Percentiles rank a stretch among this genome's conserved stretches.
phyloP scores from a whole-genome alignment of 306 rosid species.

The Acacia crassicarpa region DNA sequence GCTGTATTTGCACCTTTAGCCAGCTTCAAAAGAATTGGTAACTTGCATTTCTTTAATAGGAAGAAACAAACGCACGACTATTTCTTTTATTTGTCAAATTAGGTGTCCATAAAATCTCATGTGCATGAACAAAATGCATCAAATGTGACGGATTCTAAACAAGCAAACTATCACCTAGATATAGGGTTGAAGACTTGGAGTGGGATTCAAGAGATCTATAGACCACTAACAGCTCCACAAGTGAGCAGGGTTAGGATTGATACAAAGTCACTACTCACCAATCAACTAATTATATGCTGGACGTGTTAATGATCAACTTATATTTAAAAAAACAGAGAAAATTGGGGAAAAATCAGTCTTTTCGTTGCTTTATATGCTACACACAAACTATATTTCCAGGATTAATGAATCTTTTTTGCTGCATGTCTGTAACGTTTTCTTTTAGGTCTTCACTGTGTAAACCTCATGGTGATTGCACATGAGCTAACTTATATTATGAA shows the following conservation, averaged over 20 bases:
- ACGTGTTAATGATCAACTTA: background rate
- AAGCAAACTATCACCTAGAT: background rate
- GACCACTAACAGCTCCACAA: background rate
- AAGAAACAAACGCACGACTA: background rate
- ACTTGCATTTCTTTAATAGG: constrained; percentile 9
- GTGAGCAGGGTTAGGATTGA: constrained; percentile 12
- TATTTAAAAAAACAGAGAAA: background rate
- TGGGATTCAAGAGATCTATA: background rate
- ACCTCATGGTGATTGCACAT: constrained; percentile 8
- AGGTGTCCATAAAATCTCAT: background rate
- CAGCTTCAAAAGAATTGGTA: constrained; percentile 85
- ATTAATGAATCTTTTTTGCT: background rate
- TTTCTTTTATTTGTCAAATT: background rate
- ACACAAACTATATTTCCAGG: constrained; percentile 1
- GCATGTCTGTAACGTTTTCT: background rate
- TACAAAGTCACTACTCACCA: background rate
- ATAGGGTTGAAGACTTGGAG: background rate
- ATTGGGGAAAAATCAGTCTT: background rate
- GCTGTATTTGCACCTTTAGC: constrained; percentile 76
- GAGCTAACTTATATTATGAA: constrained; percentile 15
- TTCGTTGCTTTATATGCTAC: constrained; percentile 1
- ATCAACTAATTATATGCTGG: background rate
- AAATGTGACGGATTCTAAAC: background rate
- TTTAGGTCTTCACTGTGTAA: background rate
- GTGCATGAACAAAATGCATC: background rate